A percentile compares a stretch with the other conserved stretches of the same genome.
Conservation (phyloP, 2,329 filamentous ascomycete genomes). For the Rutstroemia sp. region DNA sequence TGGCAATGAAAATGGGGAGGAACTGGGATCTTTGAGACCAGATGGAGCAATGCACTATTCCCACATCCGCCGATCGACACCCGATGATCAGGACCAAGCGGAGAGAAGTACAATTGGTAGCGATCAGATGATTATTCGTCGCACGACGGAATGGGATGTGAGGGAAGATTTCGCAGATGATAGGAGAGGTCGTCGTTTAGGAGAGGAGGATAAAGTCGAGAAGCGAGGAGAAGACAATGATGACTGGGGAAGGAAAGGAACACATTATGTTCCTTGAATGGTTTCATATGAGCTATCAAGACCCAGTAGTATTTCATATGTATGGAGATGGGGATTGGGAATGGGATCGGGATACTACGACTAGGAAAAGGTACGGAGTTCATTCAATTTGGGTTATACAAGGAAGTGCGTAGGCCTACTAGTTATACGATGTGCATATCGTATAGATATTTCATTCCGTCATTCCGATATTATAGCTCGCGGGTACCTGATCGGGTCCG, state of each 20-base stretch:
- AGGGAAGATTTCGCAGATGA: conserved; percentile 5
- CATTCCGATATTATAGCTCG: too few species aligned
- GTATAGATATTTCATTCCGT: too few species aligned
- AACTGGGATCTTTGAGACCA: conserved; percentile 11
- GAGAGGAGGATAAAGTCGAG: background rate
- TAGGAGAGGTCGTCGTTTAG: background rate
- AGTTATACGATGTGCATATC: too few species aligned
- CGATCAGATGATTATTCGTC: conserved; percentile 16
- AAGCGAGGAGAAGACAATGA: background rate
- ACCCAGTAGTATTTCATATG: too few species aligned
- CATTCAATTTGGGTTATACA: too few species aligned
- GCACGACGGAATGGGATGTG: conserved; percentile 15
- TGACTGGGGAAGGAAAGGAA: background rate
- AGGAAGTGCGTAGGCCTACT: too few species aligned
- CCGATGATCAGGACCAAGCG: conserved; percentile 8
- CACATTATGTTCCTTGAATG: background rate
- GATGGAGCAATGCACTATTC: conserved; percentile 11
- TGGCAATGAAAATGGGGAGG: background rate
- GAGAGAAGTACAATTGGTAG: conserved; percentile 13
- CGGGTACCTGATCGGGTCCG: too few species aligned
- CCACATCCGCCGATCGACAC: conserved; percentile 10
- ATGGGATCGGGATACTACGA: too few species aligned
- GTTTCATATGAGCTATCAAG: background rate
- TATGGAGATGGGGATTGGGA: background rate
- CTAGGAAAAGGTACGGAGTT: too few species aligned